Evolutionary conservation across 2,329 filamentous ascomycete species (phyloP).

Genomic region (Teratosphaeria destructans): DNA sequence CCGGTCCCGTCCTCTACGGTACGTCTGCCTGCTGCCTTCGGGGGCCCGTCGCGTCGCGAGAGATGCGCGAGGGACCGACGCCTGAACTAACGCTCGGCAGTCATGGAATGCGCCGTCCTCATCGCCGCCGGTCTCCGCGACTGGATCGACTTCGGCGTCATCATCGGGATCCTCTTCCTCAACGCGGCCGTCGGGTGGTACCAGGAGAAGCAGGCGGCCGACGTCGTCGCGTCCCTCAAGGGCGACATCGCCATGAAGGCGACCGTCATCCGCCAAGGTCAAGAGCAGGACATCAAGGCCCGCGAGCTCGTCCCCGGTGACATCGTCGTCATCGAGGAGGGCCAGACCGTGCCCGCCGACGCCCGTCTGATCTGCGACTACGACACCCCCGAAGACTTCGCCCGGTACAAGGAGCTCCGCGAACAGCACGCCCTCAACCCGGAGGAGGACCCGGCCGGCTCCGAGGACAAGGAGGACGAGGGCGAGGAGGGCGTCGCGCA

Average conservation of each 20-base stretch:
- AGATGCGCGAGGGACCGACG: background rate
- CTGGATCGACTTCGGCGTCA: conserved; percentile 71
- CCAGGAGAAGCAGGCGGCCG: conserved; percentile 70
- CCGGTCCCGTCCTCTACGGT: conserved; percentile 68
- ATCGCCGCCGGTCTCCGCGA: conserved; percentile 64
- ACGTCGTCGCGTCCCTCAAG: conserved; percentile 64
- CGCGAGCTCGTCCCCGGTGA: conserved; percentile 68
- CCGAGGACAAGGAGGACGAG: conserved; percentile 50
- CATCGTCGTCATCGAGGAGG: conserved; percentile 65
- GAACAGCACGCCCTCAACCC: conserved; percentile 43
- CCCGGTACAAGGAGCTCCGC: conserved; percentile 54
- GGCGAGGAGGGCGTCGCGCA: conserved; percentile 51
- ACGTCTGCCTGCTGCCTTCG: conserved; percentile 26
- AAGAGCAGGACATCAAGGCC: conserved; percentile 58
- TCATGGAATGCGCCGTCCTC: conserved; percentile 68
- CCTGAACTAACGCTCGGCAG: conserved; percentile 30
- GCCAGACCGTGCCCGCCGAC: conserved; percentile 59
- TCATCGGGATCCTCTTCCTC: conserved; percentile 62
- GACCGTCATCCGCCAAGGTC: conserved; percentile 55
- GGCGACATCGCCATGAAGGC: conserved; percentile 71
- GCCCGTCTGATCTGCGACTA: conserved; percentile 64
- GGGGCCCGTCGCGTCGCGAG: too few relatives aligned
- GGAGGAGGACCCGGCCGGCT: conserved; percentile 49
- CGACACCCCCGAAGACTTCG: conserved; percentile 55
- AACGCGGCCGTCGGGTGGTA: conserved; percentile 72